phyloP scores from a whole-genome alignment of 345 rosid genomes.

The Syzygium grande region DNA sequence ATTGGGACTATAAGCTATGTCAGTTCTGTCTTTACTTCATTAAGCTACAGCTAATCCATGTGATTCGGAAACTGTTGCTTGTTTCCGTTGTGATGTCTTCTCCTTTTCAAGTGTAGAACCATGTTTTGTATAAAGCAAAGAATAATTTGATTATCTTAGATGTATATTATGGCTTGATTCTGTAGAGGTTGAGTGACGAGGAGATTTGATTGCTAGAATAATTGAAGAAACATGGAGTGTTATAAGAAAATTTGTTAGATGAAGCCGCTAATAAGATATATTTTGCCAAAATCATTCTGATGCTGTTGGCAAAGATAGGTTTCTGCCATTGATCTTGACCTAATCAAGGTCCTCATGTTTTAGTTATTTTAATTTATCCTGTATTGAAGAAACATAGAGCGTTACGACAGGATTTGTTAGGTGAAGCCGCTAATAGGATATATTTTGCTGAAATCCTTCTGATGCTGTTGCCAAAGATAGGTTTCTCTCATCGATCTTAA shows the following conservation, averaged over 20 bases:
- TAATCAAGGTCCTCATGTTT: not conserved
- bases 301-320: not conserved
- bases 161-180: not conserved
- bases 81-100: not conserved
- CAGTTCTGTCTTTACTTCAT: not conserved
- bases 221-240: not conserved
- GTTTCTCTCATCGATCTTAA: not conserved
- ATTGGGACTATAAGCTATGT: not conserved
- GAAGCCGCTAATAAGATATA: not conserved
- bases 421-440: not conserved
- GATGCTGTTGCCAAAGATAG: not conserved
- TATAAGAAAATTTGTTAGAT: not conserved
- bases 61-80: not conserved
- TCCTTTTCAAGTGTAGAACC: not conserved
- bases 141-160: not conserved
- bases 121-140: not conserved
- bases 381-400: not conserved
- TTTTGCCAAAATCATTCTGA: not conserved
- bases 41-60: not conserved
- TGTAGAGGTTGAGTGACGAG: not conserved
- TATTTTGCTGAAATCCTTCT: not conserved
- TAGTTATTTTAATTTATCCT: not conserved
- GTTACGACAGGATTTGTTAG: not conserved
- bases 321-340: not conserved
- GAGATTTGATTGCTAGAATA: not conserved